These are phyloP conservation scores for Babesia caballi DNA, from an alignment of 169 alveolate genomes.

Conservation along the genomic window DNA sequence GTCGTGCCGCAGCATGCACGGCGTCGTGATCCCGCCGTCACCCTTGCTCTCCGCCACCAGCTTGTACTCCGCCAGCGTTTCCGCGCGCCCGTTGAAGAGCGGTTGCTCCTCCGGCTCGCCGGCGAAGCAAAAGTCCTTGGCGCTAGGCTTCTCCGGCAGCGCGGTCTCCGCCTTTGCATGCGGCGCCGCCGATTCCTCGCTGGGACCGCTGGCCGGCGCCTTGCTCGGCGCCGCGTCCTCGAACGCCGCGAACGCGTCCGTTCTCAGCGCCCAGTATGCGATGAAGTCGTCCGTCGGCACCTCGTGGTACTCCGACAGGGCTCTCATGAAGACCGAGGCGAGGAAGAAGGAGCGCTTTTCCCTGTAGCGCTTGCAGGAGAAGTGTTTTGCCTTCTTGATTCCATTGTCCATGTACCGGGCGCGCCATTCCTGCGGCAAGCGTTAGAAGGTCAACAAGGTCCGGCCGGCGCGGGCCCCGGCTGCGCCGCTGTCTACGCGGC, in stretches of 20 bases:
- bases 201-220: background rate
- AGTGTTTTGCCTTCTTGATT: slow-evolving; percentile 57
- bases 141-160: background rate
- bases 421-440: slow-evolving; percentile 53
- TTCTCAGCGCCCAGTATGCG: slow-evolving; percentile 25
- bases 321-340: slow-evolving; percentile 38
- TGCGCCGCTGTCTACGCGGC: no score
- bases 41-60: background rate
- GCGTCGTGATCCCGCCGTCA: background rate
- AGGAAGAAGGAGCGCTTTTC: slow-evolving; percentile 43
- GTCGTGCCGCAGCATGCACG: slow-evolving; percentile 24
- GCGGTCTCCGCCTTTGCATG: background rate
- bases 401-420: slow-evolving; percentile 64
- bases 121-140: background rate
- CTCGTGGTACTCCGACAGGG: slow-evolving; percentile 20
- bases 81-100: background rate
- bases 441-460: slow-evolving; percentile 8
- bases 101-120: background rate
- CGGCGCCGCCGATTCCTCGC: background rate
- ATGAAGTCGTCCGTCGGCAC: slow-evolving; percentile 36
- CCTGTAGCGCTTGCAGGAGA: slow-evolving; percentile 55
- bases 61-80: slow-evolving; percentile 4
- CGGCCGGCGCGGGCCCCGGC: background rate
- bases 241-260: slow-evolving; percentile 29
- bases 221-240: background rate